Conservation (phyloP, 1,284 basidiomycete species). For the Austroboletus sp. region DNA sequence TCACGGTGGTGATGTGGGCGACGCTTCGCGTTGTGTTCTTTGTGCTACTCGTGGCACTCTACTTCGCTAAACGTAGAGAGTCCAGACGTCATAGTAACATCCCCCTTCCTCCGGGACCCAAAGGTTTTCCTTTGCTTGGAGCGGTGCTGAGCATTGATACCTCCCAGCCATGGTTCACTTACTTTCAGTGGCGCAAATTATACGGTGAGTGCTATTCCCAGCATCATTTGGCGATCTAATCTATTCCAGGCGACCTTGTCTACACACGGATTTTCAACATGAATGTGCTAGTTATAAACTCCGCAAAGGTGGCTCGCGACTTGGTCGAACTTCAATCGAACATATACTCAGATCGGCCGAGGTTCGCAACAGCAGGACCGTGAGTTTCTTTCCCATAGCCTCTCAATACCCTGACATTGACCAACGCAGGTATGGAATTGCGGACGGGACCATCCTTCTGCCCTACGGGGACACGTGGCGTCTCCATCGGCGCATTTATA, state of each 20-base stretch:
- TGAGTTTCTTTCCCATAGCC: constrained; percentile 1
- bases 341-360: constrained; percentile 27
- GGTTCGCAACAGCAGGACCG: constrained; percentile 19
- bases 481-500: constrained; percentile 26
- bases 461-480: constrained; percentile 28
- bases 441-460: constrained; percentile 23
- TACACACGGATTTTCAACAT: constrained; percentile 22
- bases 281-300: constrained; percentile 23
- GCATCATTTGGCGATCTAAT: not conserved
- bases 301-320: constrained; percentile 22
- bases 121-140: constrained; percentile 22
- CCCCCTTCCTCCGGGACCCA: constrained; percentile 26
- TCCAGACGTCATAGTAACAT: not conserved
- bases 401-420: not conserved
- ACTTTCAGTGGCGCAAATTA: constrained; percentile 22
- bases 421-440: constrained; percentile 23
- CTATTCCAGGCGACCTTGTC: constrained; percentile 18
- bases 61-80: constrained; percentile 5
- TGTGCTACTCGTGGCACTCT: constrained; percentile 15
- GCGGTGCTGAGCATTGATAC: constrained; percentile 18
- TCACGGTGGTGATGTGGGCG: constrained; percentile 5
- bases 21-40: constrained; percentile 4
- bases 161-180: constrained; percentile 25
- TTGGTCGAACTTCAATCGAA: constrained; percentile 23
- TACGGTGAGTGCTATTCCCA: constrained; percentile 14